These are phyloP conservation scores for Candida montana DNA, from an alignment of 805 yeast genomes.

Conservation along the genomic window DNA sequence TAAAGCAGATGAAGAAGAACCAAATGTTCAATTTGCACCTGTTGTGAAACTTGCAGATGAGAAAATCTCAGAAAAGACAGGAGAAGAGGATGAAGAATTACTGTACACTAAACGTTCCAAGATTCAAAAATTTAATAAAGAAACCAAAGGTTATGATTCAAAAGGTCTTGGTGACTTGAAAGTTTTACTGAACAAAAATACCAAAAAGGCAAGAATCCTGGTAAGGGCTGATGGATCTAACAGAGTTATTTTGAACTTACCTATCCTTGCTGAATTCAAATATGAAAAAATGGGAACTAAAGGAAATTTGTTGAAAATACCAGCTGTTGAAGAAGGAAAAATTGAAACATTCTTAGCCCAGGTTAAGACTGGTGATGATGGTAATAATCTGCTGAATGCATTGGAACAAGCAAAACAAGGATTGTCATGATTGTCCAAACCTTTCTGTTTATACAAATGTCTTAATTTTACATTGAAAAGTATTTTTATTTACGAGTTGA, in stretches of 20 bases:
- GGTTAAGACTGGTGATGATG: constrained; percentile 76
- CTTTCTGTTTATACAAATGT: no score
- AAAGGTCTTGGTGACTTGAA: constrained; percentile 83
- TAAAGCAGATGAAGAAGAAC: constrained; percentile 38
- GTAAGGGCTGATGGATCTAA: constrained; percentile 88
- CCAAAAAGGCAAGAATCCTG: constrained; percentile 60
- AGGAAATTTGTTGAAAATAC: constrained; percentile 62
- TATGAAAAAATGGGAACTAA: constrained; percentile 56
- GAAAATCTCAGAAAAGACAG: constrained; percentile 57
- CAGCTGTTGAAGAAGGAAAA: constrained; percentile 51
- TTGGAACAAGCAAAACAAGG: constrained; percentile 19
- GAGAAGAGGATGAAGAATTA: constrained; percentile 77
- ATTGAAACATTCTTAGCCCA: constrained; percentile 65
- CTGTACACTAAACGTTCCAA: constrained; percentile 66
- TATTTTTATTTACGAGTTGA: no score
- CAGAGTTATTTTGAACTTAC: constrained; percentile 66
- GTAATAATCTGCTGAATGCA: constrained; percentile 40
- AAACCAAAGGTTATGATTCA: constrained; percentile 47
- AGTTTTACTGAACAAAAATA: constrained; percentile 54
- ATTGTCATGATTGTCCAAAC: not conserved
- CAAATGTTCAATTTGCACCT: constrained; percentile 42
- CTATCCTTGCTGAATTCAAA: constrained; percentile 49
- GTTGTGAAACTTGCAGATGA: constrained; percentile 38
- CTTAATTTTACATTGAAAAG: no score
- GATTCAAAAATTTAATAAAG: constrained; percentile 53